Percentiles rank a stretch among this genome's conserved stretches.
Evolutionary conservation across 140 eudicot genomes (phyloP).

Genomic region (Oenanthe javanica): DNA sequence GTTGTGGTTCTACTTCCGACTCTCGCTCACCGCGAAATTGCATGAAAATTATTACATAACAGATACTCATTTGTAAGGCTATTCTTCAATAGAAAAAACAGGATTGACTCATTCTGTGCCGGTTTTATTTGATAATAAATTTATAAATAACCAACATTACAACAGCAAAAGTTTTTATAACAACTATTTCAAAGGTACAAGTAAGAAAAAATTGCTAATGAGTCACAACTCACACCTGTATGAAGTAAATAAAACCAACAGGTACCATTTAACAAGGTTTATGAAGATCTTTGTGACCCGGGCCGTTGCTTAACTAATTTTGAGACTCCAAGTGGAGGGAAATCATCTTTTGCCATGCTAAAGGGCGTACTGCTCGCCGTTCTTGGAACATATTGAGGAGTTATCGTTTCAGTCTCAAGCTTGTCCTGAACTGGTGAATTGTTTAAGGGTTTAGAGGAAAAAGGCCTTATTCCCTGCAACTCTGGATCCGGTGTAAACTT

Average conservation of each 20-base stretch:
- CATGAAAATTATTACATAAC: no score
- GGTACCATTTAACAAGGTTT: not conserved
- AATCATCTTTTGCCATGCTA: conserved; percentile 23
- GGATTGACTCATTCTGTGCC: no score
- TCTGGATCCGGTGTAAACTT: conserved; percentile 37
- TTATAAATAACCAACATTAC: no score
- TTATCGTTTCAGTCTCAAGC: conserved; percentile 6
- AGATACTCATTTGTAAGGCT: no score
- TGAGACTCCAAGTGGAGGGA: conserved; percentile 40
- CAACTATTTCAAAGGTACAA: not conserved
- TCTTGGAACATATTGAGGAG: conserved; percentile 8
- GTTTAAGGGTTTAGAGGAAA: conserved; percentile 15
- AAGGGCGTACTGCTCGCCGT: conserved; percentile 8
- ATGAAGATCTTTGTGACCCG: conserved; percentile 17
- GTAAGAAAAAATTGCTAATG: not conserved
- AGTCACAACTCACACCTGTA: not conserved
- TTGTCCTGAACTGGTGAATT: conserved; percentile 16
- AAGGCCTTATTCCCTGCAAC: conserved; percentile 36
- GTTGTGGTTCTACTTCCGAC: no score
- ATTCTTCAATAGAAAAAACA: no score
- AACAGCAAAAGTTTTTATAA: no score
- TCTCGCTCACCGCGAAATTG: no score
- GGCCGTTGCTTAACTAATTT: conserved; percentile 14
- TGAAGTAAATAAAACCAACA: not conserved
- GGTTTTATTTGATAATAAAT: no score